Base-by-base conservation (phyloP, 768 basidiomycete genomes). In the Phaeotremella skinneri region DNA sequence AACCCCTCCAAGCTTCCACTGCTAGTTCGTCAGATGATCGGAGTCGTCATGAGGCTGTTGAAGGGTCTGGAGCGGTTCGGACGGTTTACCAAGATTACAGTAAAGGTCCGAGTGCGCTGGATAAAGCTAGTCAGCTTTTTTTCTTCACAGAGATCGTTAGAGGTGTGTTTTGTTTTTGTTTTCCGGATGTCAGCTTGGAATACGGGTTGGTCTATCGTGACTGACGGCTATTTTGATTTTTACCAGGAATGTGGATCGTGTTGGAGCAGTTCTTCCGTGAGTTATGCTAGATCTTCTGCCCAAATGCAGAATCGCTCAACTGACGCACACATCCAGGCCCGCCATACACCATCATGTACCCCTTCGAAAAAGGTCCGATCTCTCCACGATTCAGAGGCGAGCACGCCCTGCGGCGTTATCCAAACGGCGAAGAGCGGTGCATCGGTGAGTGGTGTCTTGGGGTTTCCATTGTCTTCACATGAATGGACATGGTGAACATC, bases 311-410 rank as follows among this genome's bases (percentile, higher is more conserved):
- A 3, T 26, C 17, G n/a, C 30, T 11, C 13, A 16, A 21, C 39
- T 21, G 47, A 43, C 47, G 26, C 11, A 11, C 37, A 20, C 14
- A 1, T 32, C 41, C 45, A 65, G 64, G 93, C 59, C 90, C 90
- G 27, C 94, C 94, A 26, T 99, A 98, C 79, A 99, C 94, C 30
- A 97, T 97, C 81, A 92, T 79, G 79, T 79, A 74, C 56, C 93
- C 92, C 3, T 96, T 91, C 68, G 96, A 99, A 81, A 98, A 98
- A 78, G 96, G 96, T 31, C 96, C 96, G 23, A 79, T 98, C 49
- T 96, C 92, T 27, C 92, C 96, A 49, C 90, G 96, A 61, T 99
- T 99, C 82, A 87, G 96, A 72, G 96, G 96, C 48, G 96, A 99
- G 78, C 96, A 99, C 78, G 96, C 96, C 29, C 80, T 99, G 61